Evolutionary conservation across 2,329 filamentous ascomycete species (phyloP).

Genomic region (Davidsoniella eucalypti): DNA sequence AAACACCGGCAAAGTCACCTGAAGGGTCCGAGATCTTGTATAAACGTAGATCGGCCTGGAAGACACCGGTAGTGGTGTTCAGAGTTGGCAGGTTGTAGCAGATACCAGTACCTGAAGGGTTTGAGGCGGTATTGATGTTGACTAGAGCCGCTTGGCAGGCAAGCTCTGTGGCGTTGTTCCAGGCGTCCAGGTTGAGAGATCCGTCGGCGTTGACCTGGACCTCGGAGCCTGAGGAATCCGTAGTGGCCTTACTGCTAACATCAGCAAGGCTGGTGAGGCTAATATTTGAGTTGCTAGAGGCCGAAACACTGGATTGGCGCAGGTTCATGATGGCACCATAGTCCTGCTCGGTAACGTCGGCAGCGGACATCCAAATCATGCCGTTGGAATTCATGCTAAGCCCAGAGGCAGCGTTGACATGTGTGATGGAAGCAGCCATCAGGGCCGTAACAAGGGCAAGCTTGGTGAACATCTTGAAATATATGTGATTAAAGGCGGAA

Average conservation of each 20-base stretch:
- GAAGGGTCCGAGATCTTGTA: constrained; percentile 49
- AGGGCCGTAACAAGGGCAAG: constrained; percentile 11
- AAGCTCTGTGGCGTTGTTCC: constrained; percentile 36
- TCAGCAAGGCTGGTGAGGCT: neutral
- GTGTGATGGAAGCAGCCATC: constrained; percentile 10
- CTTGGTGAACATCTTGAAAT: constrained; percentile 11
- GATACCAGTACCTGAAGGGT: constrained; percentile 60
- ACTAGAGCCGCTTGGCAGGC: constrained; percentile 44
- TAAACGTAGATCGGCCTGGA: constrained; percentile 61
- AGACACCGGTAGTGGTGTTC: constrained; percentile 49
- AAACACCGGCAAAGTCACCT: constrained; percentile 35
- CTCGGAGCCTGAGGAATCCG: constrained; percentile 6
- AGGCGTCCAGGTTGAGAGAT: constrained; percentile 36
- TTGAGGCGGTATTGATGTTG: constrained; percentile 40
- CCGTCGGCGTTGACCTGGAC: constrained; percentile 26
- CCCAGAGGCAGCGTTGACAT: constrained; percentile 7
- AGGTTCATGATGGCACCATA: constrained; percentile 11
- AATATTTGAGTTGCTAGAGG: neutral
- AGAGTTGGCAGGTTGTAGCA: constrained; percentile 70
- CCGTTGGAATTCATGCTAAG: constrained; percentile 3
- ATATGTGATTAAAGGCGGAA: neutral
- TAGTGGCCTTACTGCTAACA: constrained; percentile 3
- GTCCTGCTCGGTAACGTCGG: constrained; percentile 11
- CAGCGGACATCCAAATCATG: constrained; percentile 6
- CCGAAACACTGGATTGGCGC: neutral